A percentile compares a stretch with the other conserved stretches of the same genome.
Conservation (phyloP, 306 rosid species). For the Prunus fruticosa region DNA sequence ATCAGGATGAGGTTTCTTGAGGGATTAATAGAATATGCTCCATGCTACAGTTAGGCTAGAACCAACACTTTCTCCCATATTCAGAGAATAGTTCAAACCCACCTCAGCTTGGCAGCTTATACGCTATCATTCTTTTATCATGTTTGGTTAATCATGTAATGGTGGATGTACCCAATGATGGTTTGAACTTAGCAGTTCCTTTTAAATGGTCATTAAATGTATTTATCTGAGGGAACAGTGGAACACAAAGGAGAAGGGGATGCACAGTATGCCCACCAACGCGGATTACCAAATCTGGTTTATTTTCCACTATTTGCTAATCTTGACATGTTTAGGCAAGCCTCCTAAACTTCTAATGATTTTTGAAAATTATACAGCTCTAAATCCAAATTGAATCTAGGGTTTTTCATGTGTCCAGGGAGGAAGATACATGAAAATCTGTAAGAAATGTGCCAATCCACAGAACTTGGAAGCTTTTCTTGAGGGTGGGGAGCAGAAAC, state of each 20-base stretch:
- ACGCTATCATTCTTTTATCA: too few relatives aligned
- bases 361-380: too few relatives aligned
- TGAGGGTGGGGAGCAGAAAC: not conserved
- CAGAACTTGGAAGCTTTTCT: not conserved
- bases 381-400: not conserved
- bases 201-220: too few relatives aligned
- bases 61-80: not conserved
- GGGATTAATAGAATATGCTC: too few relatives aligned
- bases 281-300: too few relatives aligned
- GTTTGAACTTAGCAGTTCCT: not conserved
- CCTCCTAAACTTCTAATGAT: not conserved
- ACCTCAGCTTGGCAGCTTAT: too few relatives aligned
- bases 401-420: not conserved
- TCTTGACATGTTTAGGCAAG: not conserved
- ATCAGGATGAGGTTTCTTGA: not conserved
- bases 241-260: not conserved
- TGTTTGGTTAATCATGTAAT: too few relatives aligned
- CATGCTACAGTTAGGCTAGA: not conserved
- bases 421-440: not conserved
- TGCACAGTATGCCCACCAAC: not conserved
- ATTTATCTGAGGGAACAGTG: not conserved
- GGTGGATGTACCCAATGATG: too few relatives aligned
- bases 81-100: not conserved
- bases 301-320: not conserved
- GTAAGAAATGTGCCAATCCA: not conserved